Base-by-base conservation (phyloP, 345 rosid species). In the Salix udensis region DNA sequence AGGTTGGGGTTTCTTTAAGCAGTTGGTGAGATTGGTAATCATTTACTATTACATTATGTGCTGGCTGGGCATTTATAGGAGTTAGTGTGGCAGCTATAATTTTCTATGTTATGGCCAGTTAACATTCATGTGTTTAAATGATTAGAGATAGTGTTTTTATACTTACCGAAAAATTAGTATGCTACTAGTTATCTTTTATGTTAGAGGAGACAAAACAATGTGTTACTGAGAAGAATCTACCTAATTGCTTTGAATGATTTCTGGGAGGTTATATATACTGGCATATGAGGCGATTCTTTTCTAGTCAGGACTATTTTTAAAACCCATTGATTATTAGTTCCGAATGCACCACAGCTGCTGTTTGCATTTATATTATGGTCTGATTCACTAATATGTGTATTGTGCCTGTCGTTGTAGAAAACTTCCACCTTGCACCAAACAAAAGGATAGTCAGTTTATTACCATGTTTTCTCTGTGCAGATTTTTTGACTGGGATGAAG, bases 401-500 rank as follows among this genome's bases (percentile, higher is more conserved):
- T 58, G 28, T 58, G 64, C 28, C 28, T n/a, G 0, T 44, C 13
- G 0, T 30, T 13, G 7, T 0, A 58, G 28, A 58, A 23, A 3
- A 21, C 2, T 55, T n/a, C 14, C 62, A n/a, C 64, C 64, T 12
- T 23, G 64, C 12, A 10, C 64, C 64, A 58, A 58, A 4, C 40
- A 64, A 34, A 37, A 39, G 70, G 15, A 40, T 48, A 48, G 65
- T 71, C 21, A 16, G 23, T 65, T 18, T 65, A 48, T 26, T 71
- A 36, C 16, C 46, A 28, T 7, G 64, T 65, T 23, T 44, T 53
- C 16, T 68, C 36, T 81, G 28, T 71, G 70, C 85, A 96, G 99
- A 85, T 84, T 77, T 74, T 91, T 86, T 84, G 88, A 89, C 81
- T 94, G 98, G 98, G 88, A 83, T 46, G 84, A 74, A 72, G 81